phyloP scores from a whole-genome alignment of 768 basidiomycete species.

The Mycena metata region DNA sequence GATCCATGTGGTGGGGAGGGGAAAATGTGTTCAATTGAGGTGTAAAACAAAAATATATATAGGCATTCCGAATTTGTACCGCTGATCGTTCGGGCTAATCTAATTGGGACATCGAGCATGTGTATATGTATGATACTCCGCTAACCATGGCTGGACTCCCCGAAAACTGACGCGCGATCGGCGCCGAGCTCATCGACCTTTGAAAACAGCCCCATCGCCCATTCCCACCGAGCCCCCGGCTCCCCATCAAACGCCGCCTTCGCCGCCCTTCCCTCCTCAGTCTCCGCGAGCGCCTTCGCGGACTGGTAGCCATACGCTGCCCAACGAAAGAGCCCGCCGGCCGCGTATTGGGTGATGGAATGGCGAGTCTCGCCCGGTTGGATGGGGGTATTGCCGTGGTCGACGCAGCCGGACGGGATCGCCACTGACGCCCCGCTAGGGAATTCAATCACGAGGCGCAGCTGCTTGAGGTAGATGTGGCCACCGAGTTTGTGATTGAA shows the following conservation, averaged over 20 bases:
- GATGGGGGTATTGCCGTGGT: slow-evolving; percentile 34
- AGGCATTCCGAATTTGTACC: too few species aligned
- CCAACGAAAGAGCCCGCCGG: slow-evolving; percentile 18
- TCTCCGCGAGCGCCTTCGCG: not conserved
- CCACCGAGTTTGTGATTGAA: slow-evolving; percentile 17
- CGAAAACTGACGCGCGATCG: not conserved
- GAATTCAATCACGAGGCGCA: slow-evolving; percentile 35
- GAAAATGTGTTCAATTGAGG: too few species aligned
- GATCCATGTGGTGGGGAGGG: too few species aligned
- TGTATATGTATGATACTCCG: too few species aligned
- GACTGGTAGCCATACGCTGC: not conserved
- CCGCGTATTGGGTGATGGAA: slow-evolving; percentile 41
- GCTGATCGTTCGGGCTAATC: too few species aligned
- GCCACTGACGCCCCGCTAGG: not conserved
- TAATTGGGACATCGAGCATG: too few species aligned
- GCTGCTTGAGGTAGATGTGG: slow-evolving; percentile 23
- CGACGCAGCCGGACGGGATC: slow-evolving; percentile 2
- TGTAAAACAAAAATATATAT: too few species aligned
- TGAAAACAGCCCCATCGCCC: not conserved
- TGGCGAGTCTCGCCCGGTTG: slow-evolving; percentile 30
- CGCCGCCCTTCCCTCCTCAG: not conserved
- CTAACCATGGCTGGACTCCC: too few species aligned
- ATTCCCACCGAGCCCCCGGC: not conserved
- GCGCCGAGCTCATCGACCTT: not conserved
- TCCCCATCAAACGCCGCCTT: not conserved